Base-by-base conservation (phyloP, 306 rosid genomes). In the Acacia acuminata region DNA sequence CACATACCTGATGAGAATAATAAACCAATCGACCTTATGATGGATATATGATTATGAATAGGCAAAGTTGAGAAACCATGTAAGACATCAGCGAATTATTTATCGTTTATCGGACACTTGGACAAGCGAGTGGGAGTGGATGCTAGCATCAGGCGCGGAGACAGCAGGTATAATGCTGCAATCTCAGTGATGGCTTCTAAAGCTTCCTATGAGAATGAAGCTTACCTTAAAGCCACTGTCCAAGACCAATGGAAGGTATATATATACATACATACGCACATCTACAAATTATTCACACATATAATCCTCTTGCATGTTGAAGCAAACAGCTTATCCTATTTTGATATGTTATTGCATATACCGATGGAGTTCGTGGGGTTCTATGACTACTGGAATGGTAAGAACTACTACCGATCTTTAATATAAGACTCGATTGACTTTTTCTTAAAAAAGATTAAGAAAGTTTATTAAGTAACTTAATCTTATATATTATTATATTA, bases 311-410 rank as follows among this genome's bases (percentile, higher is more conserved):
- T 13, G 27, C 3, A 3, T 75, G 22, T 38, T 36, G 27, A 69
- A 69, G 74, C 27, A 10, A 40, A 40, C 53, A 48, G 19, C 19
- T 71, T 13, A 27, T 65, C 51, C 68, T 70, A n/a, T 70, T 78
- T 30, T 66, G 24, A 24, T 14, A 65, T 55, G 74, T 25, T 51
- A 30, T 24, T 20, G 17, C 73, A 22, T 63, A 22, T 63, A 63
- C 36, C 92, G 98, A 94, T 92, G 98, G 86, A 88, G 40, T 91
- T 88, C 80, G 40, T 92, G 77, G 93, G 87, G 51, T 94, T 68
- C 65, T 88, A 85, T 60, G 88, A 94, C 64, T 94, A 84, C 74
- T 90, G 97, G 96, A 94, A 94, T 25, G 95, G 97, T 94, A 87
- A 83, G 89, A 85, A 36, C 12, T 14, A 60, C 0, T 14, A 45